Percentiles rank a stretch among this genome's conserved stretches.
Conservation (phyloP, 495 filamentous ascomycete genomes). For the Amphirosellinia nigrospora region DNA sequence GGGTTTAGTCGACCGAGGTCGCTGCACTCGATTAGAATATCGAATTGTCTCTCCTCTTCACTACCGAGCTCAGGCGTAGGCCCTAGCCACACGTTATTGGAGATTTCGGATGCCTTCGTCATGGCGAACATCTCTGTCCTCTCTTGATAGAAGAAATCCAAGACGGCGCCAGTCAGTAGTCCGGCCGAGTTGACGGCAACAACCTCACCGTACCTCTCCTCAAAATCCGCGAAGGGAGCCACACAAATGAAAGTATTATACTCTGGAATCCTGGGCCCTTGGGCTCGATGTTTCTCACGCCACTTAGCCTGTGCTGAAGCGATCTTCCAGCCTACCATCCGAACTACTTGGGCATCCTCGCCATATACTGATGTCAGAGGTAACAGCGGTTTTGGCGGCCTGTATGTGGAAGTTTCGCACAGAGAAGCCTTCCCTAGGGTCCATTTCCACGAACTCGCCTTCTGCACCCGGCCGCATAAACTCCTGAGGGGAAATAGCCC, state of each 20-base stretch:
- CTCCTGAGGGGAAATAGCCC: conserved; percentile 81
- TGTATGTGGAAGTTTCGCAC: conserved; percentile 98
- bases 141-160: conserved; percentile 92
- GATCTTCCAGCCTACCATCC: conserved; percentile 72
- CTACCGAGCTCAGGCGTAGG: conserved; percentile 75
- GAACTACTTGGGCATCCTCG: conserved; percentile 67
- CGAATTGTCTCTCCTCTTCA: conserved; percentile 57
- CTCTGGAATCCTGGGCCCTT: conserved; percentile 59
- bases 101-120: conserved; percentile 87
- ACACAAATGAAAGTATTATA: conserved; percentile 84
- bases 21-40: conserved; percentile 84
- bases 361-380: conserved; percentile 94
- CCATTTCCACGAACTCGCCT: conserved; percentile 72
- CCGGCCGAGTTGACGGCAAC: conserved; percentile 79
- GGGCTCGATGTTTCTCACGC: conserved; percentile 64
- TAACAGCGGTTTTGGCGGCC: conserved; percentile 81
- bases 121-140: conserved; percentile 90
- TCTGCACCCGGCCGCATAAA: conserved; percentile 59
- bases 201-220: conserved; percentile 69
- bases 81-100: conserved; percentile 87
- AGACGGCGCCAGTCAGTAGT: conserved; percentile 73
- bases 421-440: conserved; percentile 83
- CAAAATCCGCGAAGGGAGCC: conserved; percentile 76
- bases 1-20: conserved; percentile 76
- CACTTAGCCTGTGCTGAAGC: conserved; percentile 77